Evolutionary conservation across 2,329 filamentous ascomycete genomes (phyloP).

Genomic region (Ascochyta koolunga): DNA sequence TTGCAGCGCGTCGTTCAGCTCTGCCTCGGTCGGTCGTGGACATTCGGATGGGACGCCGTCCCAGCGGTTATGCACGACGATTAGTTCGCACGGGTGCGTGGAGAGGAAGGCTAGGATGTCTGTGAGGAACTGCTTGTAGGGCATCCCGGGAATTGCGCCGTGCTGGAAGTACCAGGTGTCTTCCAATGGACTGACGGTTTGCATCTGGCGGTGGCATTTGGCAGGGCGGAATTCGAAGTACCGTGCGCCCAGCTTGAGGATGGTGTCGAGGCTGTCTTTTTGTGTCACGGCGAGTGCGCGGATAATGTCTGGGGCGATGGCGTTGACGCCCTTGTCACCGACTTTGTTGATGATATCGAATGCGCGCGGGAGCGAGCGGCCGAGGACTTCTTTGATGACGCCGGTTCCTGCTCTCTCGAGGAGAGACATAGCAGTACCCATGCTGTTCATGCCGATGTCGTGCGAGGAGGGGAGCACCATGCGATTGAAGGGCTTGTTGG

Average conservation of each 20-base stretch:
- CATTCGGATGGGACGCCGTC: conserved; percentile 59
- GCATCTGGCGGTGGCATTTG: conserved; percentile 53
- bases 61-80: conserved; percentile 59
- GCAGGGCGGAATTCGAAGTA: conserved; percentile 62
- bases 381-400: conserved; percentile 41
- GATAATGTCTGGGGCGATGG: conserved; percentile 52
- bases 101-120: conserved; percentile 52
- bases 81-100: conserved; percentile 53
- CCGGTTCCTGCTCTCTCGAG: conserved; percentile 46
- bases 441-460: conserved; percentile 61
- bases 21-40: conserved; percentile 50
- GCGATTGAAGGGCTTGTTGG: conserved; percentile 50
- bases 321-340: conserved; percentile 33
- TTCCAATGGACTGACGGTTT: conserved; percentile 46
- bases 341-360: conserved; percentile 38
- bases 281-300: conserved; percentile 58
- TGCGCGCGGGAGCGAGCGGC: conserved; percentile 29
- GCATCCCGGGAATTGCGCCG: conserved; percentile 58
- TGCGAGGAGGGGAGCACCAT: conserved; percentile 56
- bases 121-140: conserved; percentile 52
- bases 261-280: conserved; percentile 54
- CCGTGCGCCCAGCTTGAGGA: conserved; percentile 56
- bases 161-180: conserved; percentile 60
- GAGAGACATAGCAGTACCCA: conserved; percentile 51
- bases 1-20: conserved; percentile 49